Evolutionary conservation across 495 filamentous ascomycete genomes (phyloP), one percentile per base, ranked within the genome.

Genomic region (Neurospora sp.): DNA sequence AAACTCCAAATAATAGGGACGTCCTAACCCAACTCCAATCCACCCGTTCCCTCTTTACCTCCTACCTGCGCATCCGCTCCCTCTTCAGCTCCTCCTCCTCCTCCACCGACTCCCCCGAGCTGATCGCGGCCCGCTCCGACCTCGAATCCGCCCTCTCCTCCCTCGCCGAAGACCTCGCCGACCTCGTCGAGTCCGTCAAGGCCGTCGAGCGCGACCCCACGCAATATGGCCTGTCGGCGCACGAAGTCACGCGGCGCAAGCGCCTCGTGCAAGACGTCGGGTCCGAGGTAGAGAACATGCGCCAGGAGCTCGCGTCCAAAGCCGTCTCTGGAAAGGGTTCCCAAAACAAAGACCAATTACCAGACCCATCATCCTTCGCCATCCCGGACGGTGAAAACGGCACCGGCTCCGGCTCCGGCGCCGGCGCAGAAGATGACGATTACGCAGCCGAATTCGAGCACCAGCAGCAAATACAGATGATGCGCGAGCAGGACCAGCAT

Each of bases 21-120:
- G 93, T 98, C 76, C 89, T 96, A 69, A 84, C 90, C 71, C 90
- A 93, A 68, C 90, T 99, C 53, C 87, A 91, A 77, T 88, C 87
- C 66, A 91, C 92, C 73, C 90, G 94, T 14, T 88, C 93, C 40
- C 91, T 97, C 72, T 97, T 97, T 87, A 90, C 91, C 75, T 97
- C 94, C 48, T 98, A 97, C 87, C 90, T 97, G 48, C 96, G 96
- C 79, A 98, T 99, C 84, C 93, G 94, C 77, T 93, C 94, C 20
- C 89, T 96, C 18, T 86, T 91, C 73, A 80, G 76, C 27, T 75
- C 78, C 37, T 75, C 84, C 40, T 77, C 83, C 66, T 66, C 53
- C 7, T 8, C 22, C 53, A 35, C 53, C 27, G 53, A 66, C 53
- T 93, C 92, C 71, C 96, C 94, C 39, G 96, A 99, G 81, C 91